phyloP scores from a whole-genome alignment of 2,329 filamentous ascomycete genomes.

The Phyllosticta citriasiana region DNA sequence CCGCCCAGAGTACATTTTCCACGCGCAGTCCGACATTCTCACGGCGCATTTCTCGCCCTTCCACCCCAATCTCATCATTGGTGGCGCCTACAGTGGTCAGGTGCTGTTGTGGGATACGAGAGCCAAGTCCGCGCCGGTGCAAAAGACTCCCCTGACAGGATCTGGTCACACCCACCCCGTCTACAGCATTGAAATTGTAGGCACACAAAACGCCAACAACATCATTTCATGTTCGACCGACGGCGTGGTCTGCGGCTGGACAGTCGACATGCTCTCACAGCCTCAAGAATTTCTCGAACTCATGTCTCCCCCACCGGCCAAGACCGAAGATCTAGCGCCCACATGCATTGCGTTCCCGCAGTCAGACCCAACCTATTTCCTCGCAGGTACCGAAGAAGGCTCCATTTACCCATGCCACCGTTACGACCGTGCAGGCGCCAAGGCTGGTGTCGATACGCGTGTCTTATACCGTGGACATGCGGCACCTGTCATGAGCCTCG shows the following conservation, averaged over 20 bases:
- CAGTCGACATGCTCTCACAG: slow-evolving; percentile 93
- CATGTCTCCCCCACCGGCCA: slow-evolving; percentile 65
- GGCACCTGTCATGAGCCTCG: slow-evolving; percentile 88
- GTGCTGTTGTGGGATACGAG: slow-evolving; percentile 96
- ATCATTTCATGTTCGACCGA: slow-evolving; percentile 96
- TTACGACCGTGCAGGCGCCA: slow-evolving; percentile 93
- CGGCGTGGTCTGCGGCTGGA: slow-evolving; percentile 94
- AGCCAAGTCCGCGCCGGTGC: slow-evolving; percentile 70
- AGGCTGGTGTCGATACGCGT: slow-evolving; percentile 84
- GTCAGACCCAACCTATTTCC: slow-evolving; percentile 93
- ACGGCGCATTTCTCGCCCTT: slow-evolving; percentile 98
- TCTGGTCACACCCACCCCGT: slow-evolving; percentile 94
- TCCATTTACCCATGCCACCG: slow-evolving; percentile 93
- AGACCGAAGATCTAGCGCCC: slow-evolving; percentile 88
- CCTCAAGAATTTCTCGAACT: slow-evolving; percentile 91
- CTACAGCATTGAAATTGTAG: slow-evolving; percentile 90
- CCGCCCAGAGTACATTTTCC: slow-evolving; percentile 91
- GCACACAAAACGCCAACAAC: slow-evolving; percentile 97
- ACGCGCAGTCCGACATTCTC: slow-evolving; percentile 89
- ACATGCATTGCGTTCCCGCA: slow-evolving; percentile 92
- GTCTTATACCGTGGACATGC: slow-evolving; percentile 84
- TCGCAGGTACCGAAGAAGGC: slow-evolving; percentile 93
- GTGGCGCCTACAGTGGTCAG: slow-evolving; percentile 92
- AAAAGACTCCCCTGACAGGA: slow-evolving; percentile 91
- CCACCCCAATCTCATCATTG: slow-evolving; percentile 90